Evolutionary conservation across 208 protist genomes (phyloP).

Genomic region (Trypanosoma brucei): DNA sequence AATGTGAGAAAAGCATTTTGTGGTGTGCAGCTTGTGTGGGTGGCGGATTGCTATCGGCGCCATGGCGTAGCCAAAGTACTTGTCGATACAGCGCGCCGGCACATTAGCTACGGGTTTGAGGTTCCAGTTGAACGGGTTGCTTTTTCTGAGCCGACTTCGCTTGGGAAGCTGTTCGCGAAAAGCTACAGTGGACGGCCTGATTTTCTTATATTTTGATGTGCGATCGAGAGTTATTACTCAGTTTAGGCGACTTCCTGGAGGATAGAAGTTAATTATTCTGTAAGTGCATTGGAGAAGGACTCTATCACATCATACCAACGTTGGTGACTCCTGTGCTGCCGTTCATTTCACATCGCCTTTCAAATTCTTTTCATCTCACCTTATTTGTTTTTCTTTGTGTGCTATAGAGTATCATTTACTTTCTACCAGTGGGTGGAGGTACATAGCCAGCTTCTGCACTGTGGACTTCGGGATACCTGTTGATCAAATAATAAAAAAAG

Average conservation of each 20-base stretch:
- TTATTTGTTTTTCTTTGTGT: too few species aligned
- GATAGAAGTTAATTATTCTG: too few species aligned
- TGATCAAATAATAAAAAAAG: too few species aligned
- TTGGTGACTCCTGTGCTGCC: too few species aligned
- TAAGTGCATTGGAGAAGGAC: too few species aligned
- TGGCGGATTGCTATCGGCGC: slow-evolving; percentile 25
- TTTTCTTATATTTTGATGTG: slow-evolving; percentile 34
- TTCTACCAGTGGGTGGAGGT: too few species aligned
- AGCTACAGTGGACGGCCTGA: slow-evolving; percentile 39
- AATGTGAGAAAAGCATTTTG: slow-evolving; percentile 40
- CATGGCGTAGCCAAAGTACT: slow-evolving; percentile 31
- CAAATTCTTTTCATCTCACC: too few species aligned
- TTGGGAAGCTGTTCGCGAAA: slow-evolving; percentile 39
- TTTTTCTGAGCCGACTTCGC: slow-evolving; percentile 54
- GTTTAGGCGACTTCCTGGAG: slow-evolving; percentile 1
- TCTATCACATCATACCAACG: too few species aligned
- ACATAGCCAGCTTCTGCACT: too few species aligned
- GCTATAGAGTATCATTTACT: too few species aligned
- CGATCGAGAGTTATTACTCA: not conserved
- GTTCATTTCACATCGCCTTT: too few species aligned
- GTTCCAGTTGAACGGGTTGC: slow-evolving; percentile 41
- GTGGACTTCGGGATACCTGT: too few species aligned
- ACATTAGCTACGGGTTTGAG: slow-evolving; percentile 50
- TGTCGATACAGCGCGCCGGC: slow-evolving; percentile 29
- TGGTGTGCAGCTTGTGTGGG: slow-evolving; percentile 58